These are phyloP conservation scores for Myriosclerotinia duriaeana DNA, from an alignment of 2,329 filamentous ascomycete genomes.

Conservation along the genomic window DNA sequence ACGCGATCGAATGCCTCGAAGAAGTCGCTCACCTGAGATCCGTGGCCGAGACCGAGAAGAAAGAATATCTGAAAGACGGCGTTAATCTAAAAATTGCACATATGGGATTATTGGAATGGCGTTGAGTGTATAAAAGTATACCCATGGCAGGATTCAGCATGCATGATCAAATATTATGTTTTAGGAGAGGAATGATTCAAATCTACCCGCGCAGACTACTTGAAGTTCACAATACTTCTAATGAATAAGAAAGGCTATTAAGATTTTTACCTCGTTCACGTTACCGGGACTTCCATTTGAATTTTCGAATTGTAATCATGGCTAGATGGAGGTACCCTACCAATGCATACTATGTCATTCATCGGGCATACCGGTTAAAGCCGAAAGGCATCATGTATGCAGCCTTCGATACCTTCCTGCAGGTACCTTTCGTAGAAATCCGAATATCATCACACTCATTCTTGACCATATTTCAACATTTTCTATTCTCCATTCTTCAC, in stretches of 20 bases:
- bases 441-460: not conserved
- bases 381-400: not conserved
- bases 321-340: not conserved
- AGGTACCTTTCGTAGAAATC: not conserved
- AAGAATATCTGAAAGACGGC: constrained; percentile 13
- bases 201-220: not conserved
- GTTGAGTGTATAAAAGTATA: constrained; percentile 9
- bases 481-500: not conserved
- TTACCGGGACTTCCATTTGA: not conserved
- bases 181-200: not conserved
- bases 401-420: constrained; percentile 13
- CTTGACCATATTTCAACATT: not conserved
- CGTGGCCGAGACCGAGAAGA: constrained; percentile 17
- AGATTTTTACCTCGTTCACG: not conserved
- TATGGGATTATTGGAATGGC: constrained; percentile 3
- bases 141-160: constrained; percentile 1
- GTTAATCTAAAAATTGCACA: not conserved
- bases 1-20: constrained; percentile 24
- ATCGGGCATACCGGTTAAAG: not conserved
- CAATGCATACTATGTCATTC: not conserved
- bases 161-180: not conserved
- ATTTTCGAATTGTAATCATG: not conserved
- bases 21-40: constrained; percentile 30
- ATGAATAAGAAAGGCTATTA: not conserved
- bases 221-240: not conserved